These are phyloP conservation scores for Aspergillus quadricinctus DNA, from an alignment of 2,329 filamentous ascomycete species.

Conservation along the genomic window DNA sequence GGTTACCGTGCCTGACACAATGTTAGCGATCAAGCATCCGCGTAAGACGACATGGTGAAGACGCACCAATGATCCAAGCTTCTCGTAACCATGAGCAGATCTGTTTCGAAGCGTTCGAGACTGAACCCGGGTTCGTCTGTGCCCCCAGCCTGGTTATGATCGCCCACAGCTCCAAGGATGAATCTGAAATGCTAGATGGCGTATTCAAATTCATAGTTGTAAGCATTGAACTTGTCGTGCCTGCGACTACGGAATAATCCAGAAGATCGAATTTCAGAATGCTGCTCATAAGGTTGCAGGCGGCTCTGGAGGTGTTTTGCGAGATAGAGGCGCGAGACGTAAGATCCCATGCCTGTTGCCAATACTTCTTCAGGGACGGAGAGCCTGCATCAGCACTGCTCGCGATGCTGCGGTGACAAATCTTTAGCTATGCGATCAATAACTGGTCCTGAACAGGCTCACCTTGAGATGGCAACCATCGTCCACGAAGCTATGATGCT, in stretches of 20 bases:
- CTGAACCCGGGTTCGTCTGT: constrained; percentile 63
- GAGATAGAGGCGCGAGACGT: constrained; percentile 67
- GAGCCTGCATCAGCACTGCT: constrained; percentile 33
- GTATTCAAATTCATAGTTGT: constrained; percentile 76
- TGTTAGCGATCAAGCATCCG: constrained; percentile 10
- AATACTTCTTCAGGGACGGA: constrained; percentile 47
- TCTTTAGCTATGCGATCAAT: constrained; percentile 6
- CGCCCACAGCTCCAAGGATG: constrained; percentile 69
- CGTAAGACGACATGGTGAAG: not conserved
- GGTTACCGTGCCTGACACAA: constrained; percentile 47
- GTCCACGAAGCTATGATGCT: constrained; percentile 69
- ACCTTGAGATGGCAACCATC: constrained; percentile 77
- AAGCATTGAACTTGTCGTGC: constrained; percentile 68
- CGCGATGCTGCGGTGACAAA: constrained; percentile 27
- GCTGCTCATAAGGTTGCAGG: constrained; percentile 66
- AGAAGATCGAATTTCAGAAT: constrained; percentile 66
- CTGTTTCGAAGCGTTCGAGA: constrained; percentile 63
- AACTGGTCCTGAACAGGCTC: constrained; percentile 24
- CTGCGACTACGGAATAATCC: constrained; percentile 61
- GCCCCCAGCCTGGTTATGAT: constrained; percentile 64
- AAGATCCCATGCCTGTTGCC: constrained; percentile 73
- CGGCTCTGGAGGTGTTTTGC: constrained; percentile 67
- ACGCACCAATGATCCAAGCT: constrained; percentile 75
- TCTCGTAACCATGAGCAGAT: constrained; percentile 77
- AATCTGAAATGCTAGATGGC: constrained; percentile 73